Conservation (phyloP, 2,329 filamentous ascomycete genomes). For the Pestalotiopsis sp. region DNA sequence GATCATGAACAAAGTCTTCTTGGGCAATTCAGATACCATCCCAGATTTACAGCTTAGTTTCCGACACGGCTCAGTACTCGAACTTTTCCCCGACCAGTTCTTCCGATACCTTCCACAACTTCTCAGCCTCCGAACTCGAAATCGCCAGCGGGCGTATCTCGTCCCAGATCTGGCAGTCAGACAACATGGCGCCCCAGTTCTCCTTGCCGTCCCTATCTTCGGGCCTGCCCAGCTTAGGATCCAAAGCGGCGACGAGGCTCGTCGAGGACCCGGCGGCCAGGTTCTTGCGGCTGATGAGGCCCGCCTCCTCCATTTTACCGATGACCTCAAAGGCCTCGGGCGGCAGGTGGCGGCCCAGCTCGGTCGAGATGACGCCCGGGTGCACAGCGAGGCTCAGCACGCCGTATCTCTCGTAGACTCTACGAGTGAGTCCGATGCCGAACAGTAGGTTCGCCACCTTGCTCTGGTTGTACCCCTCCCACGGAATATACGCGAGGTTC, state of each 20-base stretch:
- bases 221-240: constrained; percentile 34
- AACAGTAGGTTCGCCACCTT: constrained; percentile 39
- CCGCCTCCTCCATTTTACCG: constrained; percentile 25
- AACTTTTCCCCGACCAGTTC: constrained; percentile 37
- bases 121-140: constrained; percentile 34
- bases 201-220: constrained; percentile 27
- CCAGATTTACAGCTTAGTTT: neutral
- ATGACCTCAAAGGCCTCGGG: constrained; percentile 16
- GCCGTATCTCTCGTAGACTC: constrained; percentile 34
- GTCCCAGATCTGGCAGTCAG: constrained; percentile 36
- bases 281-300: constrained; percentile 29
- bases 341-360: constrained; percentile 27
- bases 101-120: constrained; percentile 38
- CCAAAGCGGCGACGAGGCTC: constrained; percentile 44
- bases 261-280: constrained; percentile 44
- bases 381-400: constrained; percentile 34
- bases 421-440: constrained; percentile 25
- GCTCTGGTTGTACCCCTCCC: constrained; percentile 35
- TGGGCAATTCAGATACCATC: no score
- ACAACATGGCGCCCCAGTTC: constrained; percentile 32
- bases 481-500: constrained; percentile 31
- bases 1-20: neutral
- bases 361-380: constrained; percentile 36
- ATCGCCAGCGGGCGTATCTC: constrained; percentile 22
- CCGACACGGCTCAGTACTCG: constrained; percentile 21